Conservation (phyloP, 345 rosid genomes). For the Noccaea caerulescens region DNA sequence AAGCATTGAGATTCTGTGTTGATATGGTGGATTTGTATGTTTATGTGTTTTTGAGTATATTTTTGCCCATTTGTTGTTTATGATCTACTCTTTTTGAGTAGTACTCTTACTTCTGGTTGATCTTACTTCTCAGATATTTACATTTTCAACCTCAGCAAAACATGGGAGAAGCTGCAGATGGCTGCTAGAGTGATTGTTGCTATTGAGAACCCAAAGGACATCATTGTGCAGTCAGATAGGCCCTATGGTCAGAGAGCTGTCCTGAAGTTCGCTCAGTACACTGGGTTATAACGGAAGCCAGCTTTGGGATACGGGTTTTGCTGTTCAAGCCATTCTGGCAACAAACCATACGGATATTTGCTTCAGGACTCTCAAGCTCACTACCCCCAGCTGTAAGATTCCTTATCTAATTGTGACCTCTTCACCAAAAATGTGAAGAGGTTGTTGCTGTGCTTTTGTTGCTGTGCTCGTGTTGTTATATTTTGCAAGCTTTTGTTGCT, state of each 20-base stretch:
- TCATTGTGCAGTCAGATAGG: conserved; percentile 95
- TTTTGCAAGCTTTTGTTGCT: too few species aligned
- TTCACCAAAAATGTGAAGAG: too few species aligned
- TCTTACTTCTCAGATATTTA: conserved; percentile 59
- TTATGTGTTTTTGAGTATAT: neutral
- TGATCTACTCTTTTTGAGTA: neutral
- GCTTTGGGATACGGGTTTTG: too few species aligned
- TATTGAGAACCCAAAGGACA: conserved; percentile 87
- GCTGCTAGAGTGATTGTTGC: conserved; percentile 90
- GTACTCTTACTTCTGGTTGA: too few species aligned
- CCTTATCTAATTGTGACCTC: too few species aligned
- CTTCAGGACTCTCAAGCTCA: conserved; percentile 45
- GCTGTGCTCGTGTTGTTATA: too few species aligned
- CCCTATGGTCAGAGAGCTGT: conserved; percentile 99
- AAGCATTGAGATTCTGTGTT: neutral
- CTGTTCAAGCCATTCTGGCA: too few species aligned
- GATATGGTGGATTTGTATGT: neutral
- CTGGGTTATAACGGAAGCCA: conserved; percentile 43
- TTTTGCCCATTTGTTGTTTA: neutral
- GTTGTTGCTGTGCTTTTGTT: too few species aligned
- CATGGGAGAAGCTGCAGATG: conserved; percentile 89
- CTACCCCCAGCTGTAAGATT: conserved; percentile 44
- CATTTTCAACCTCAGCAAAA: conserved; percentile 86
- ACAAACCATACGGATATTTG: conserved; percentile 28
- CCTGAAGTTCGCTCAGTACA: conserved; percentile 86